Base-by-base conservation (phyloP, 371 early-diverging fungal species). In the Apophysomyces variabilis region DNA sequence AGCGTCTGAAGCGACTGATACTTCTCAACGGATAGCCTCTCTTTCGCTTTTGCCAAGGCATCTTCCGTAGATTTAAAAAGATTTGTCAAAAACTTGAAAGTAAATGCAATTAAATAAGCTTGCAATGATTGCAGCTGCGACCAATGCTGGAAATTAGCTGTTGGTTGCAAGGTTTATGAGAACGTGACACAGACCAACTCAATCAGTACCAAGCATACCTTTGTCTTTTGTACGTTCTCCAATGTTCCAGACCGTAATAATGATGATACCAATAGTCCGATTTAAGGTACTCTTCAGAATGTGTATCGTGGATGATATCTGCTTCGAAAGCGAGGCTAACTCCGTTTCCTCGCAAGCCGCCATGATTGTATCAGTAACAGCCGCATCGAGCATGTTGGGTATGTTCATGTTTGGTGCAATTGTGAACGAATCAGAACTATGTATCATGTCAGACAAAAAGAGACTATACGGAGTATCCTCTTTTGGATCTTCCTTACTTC, bases 161-260 rank as follows among this genome's bases (percentile, higher is more conserved):
- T 9, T 21, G 9, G 0, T 61, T 58, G 26, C 32, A 58, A 58
- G 1, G 36, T n/a, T 58, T 37, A 37, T 11, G 60, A 39, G n/a
- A 8, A 44, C 35, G 54, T 41, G 11, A 41, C 11, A 11, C 8
- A 41, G 8, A 0, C 41, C 4, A 11, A 57, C 47, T 13, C 18
- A 50, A 26, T 59, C 38, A 16, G 36, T 44, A 50, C 45, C 7
- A 12, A 38, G 5, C 38, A 47, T 72, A 68, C 73, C 67, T 65
- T 78, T 76, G 21, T 71, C 73, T 38, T 75, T 76, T 41, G 76
- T 61, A 9, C 70, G 69, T 46, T 79, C 79, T 11, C 75, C 72
- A 1, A 77, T 58, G 59, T 77, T 64, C 84, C 84, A 83, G 3
- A 77, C 66, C 8, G 79, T 79, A 37, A 79, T 75, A 9, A 83